Conservation (phyloP, 108 stramenopile genomes). For the Nitzschia sp. region DNA sequence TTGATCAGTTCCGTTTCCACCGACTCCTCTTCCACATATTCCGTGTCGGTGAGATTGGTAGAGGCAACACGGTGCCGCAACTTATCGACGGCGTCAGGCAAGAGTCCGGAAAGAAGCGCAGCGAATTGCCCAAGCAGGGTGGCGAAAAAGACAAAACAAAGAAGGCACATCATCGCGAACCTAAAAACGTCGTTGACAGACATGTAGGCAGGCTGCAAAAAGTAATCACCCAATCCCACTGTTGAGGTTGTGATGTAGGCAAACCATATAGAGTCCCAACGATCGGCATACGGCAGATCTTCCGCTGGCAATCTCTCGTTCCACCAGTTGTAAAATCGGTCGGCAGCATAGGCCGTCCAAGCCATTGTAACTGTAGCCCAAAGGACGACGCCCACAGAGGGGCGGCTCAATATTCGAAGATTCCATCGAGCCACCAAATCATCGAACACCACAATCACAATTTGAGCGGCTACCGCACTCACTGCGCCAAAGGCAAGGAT, state of each 20-base stretch:
- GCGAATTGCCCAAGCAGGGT: constrained; percentile 39
- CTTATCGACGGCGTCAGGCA: neutral
- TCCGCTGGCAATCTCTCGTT: neutral
- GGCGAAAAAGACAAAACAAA: constrained; percentile 44
- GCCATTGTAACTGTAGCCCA: constrained; percentile 37
- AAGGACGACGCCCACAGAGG: constrained; percentile 21
- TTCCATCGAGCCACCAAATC: constrained; percentile 22
- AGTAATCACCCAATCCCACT: constrained; percentile 52
- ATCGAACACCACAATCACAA: constrained; percentile 43
- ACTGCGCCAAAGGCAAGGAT: constrained; percentile 54
- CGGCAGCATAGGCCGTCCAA: constrained; percentile 43
- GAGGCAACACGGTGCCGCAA: neutral
- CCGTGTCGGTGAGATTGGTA: neutral
- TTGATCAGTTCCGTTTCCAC: neutral
- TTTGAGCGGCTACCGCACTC: constrained; percentile 35
- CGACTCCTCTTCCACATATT: neutral
- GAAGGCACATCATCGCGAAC: constrained; percentile 29
- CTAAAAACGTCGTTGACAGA: constrained; percentile 29
- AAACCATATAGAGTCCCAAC: constrained; percentile 45
- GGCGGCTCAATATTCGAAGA: constrained; percentile 22
- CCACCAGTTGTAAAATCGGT: constrained; percentile 5
- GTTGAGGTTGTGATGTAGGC: constrained; percentile 47
- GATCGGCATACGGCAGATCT: neutral
- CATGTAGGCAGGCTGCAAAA: constrained; percentile 47
- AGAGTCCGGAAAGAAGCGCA: neutral